A percentile compares a stretch with the other conserved stretches of the same genome.
These are phyloP conservation scores for Phenoliferia sp. DNA, from an alignment of 1,284 basidiomycete species.

Conservation along the genomic window DNA sequence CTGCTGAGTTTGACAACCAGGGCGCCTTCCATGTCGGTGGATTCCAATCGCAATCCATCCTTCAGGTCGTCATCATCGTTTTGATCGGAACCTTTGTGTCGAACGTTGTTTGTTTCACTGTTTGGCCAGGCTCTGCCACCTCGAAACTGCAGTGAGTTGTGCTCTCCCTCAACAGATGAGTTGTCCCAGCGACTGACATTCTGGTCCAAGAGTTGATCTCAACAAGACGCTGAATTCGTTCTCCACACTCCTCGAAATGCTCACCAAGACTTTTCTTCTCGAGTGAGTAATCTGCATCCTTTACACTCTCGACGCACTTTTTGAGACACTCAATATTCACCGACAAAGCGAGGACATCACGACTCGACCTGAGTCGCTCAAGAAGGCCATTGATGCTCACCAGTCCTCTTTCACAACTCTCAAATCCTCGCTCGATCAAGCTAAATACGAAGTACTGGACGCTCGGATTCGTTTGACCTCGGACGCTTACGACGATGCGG, in stretches of 20 bases:
- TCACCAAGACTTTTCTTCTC: slow-evolving; percentile 64
- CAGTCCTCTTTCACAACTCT: slow-evolving; percentile 78
- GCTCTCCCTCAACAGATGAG: neutral
- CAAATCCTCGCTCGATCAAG: slow-evolving; percentile 75
- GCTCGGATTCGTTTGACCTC: slow-evolving; percentile 47
- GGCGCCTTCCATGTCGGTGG: slow-evolving; percentile 61
- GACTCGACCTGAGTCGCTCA: slow-evolving; percentile 48
- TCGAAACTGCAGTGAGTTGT: neutral
- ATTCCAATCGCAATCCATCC: slow-evolving; percentile 41
- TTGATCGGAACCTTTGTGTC: slow-evolving; percentile 68
- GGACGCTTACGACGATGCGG: slow-evolving; percentile 72
- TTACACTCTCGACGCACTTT: slow-evolving; percentile 36
- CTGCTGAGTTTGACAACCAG: too few species aligned
- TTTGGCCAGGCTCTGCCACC: slow-evolving; percentile 83
- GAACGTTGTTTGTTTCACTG: slow-evolving; percentile 71
- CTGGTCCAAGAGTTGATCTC: slow-evolving; percentile 54
- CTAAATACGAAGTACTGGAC: slow-evolving; percentile 70
- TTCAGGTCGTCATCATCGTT: slow-evolving; percentile 56
- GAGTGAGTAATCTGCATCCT: slow-evolving; percentile 46
- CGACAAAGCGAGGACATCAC: slow-evolving; percentile 60
- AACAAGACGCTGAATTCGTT: slow-evolving; percentile 79
- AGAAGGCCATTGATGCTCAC: slow-evolving; percentile 59
- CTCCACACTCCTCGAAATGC: slow-evolving; percentile 70
- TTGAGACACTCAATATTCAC: slow-evolving; percentile 18
- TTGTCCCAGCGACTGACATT: neutral